phyloP scores from a whole-genome alignment of 163 green algal species.

The Scenedesmus sp. region DNA sequence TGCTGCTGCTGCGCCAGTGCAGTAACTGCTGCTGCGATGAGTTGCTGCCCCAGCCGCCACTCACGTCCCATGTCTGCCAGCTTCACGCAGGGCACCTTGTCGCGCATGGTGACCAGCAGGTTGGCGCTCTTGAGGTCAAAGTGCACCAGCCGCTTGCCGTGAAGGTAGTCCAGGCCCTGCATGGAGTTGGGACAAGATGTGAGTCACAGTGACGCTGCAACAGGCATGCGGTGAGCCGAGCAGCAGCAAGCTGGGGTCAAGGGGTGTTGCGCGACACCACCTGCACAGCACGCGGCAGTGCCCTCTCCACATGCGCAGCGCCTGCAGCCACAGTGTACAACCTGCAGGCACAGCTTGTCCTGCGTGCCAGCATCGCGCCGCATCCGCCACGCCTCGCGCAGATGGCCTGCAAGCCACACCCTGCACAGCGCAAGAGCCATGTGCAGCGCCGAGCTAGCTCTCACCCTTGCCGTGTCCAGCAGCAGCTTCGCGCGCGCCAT shows the following conservation, averaged over 20 bases:
- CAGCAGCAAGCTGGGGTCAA: neutral
- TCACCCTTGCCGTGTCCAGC: conserved; percentile 81
- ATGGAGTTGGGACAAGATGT: neutral
- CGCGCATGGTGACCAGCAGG: conserved; percentile 80
- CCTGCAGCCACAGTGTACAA: neutral
- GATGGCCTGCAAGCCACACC: neutral
- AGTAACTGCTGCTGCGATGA: neutral
- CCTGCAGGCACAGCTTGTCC: neutral
- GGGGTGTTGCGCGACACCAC: neutral
- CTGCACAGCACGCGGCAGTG: neutral
- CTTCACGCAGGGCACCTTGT: conserved; percentile 81
- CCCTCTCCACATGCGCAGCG: neutral
- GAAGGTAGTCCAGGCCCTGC: conserved; percentile 88
- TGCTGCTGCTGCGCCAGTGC: neutral
- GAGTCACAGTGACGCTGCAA: neutral
- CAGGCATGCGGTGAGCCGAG: neutral
- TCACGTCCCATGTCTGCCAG: conserved; percentile 19
- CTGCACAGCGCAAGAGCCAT: too few species aligned
- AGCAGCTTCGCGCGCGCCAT: conserved; percentile 76
- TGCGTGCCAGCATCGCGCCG: too few species aligned
- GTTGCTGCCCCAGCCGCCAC: neutral
- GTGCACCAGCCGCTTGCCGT: conserved; percentile 84
- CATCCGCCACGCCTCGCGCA: neutral
- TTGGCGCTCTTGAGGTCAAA: conserved; percentile 85
- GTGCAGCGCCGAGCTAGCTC: neutral